Evolutionary conservation across 805 yeast genomes (phyloP).

Genomic region (Metschnikowia picachoensis): DNA sequence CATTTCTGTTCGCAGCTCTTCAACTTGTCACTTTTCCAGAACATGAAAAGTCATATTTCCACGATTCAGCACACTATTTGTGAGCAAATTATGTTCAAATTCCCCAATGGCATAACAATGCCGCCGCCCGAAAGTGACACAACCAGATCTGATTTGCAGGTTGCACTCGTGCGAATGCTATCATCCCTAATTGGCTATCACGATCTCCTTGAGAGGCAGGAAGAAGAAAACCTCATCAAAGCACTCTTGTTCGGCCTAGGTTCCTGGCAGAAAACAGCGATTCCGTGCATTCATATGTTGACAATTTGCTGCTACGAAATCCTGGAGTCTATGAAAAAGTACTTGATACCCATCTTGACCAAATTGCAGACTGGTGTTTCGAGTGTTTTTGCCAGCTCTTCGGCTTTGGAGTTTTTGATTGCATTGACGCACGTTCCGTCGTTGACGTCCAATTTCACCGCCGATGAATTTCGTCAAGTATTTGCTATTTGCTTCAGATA

Average conservation of each 20-base stretch:
- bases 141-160: slow-evolving; percentile 60
- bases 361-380: slow-evolving; percentile 73
- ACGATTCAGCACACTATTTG: slow-evolving; percentile 47
- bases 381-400: slow-evolving; percentile 62
- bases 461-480: slow-evolving; percentile 73
- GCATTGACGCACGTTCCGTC: slow-evolving; percentile 64
- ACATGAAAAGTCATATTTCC: slow-evolving; percentile 36
- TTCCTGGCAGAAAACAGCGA: slow-evolving; percentile 75
- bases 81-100: slow-evolving; percentile 52
- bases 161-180: slow-evolving; percentile 57
- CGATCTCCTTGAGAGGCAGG: slow-evolving; percentile 47
- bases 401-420: slow-evolving; percentile 69
- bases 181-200: slow-evolving; percentile 63
- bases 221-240: slow-evolving; percentile 60
- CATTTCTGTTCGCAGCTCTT: slow-evolving; percentile 71
- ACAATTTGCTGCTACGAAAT: slow-evolving; percentile 78
- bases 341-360: slow-evolving; percentile 63
- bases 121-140: slow-evolving; percentile 40
- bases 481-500: slow-evolving; percentile 81
- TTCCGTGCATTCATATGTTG: slow-evolving; percentile 72
- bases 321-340: slow-evolving; percentile 68
- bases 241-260: slow-evolving; percentile 58
- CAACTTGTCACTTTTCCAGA: slow-evolving; percentile 49
- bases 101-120: slow-evolving; percentile 30
- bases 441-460: slow-evolving; percentile 65